These are phyloP conservation scores for Drechslerella coelobrocha DNA, from an alignment of 2,329 filamentous ascomycete genomes.

Conservation along the genomic window DNA sequence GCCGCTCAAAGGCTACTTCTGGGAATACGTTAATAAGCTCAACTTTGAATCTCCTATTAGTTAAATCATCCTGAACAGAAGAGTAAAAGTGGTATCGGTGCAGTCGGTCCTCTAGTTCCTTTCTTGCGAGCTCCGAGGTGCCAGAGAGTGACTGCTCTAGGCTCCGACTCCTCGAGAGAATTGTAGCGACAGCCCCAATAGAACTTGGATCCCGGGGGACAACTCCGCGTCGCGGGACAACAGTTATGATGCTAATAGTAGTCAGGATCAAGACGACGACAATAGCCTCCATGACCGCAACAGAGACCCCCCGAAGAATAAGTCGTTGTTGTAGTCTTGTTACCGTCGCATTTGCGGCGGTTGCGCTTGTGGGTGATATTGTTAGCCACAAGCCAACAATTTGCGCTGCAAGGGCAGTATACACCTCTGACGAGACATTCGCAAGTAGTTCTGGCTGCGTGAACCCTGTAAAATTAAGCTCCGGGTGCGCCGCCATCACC, in stretches of 20 bases:
- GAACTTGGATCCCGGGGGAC: conserved; percentile 43
- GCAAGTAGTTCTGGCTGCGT: conserved; percentile 37
- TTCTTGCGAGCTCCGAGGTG: conserved; percentile 33
- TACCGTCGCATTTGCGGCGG: conserved; percentile 10
- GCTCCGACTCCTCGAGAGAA: conserved; percentile 29
- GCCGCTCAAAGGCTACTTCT: no score
- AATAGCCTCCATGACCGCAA: conserved; percentile 48
- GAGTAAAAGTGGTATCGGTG: conserved; percentile 38
- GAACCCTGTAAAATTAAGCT: conserved; percentile 37
- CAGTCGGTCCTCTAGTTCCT: conserved; percentile 33
- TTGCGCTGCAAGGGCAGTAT: conserved; percentile 37
- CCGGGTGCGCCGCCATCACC: conserved; percentile 9
- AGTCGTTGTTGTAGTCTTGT: conserved; percentile 36
- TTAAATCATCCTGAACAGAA: conserved; percentile 7
- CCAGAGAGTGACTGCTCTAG: conserved; percentile 43
- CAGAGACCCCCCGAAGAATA: conserved; percentile 40
- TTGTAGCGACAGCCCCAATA: conserved; percentile 44
- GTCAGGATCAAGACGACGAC: conserved; percentile 33
- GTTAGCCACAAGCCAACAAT: conserved; percentile 18
- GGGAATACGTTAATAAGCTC: conserved; percentile 28
- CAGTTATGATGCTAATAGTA: conserved; percentile 13
- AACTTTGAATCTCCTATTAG: conserved; percentile 34
- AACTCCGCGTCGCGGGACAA: conserved; percentile 32
- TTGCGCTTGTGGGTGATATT: not conserved
- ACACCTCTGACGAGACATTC: conserved; percentile 19